Evolutionary conservation across 371 early-diverging fungal species (phyloP), one percentile per base, ranked within the genome.

Genomic region (Apophysomyces ossiformis): DNA sequence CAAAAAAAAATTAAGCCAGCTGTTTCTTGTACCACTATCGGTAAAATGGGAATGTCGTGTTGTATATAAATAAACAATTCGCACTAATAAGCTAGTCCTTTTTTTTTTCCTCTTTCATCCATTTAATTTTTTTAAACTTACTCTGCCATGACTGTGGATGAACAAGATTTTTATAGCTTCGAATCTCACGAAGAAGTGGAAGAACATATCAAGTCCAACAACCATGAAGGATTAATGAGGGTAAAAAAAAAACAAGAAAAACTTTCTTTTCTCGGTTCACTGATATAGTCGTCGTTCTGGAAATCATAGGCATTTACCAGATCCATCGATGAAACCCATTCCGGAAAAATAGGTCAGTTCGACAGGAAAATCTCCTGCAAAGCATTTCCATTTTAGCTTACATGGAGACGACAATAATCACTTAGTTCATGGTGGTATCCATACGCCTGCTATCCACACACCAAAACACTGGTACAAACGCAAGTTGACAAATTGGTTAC

Each of bases 381-480:
- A 26, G 32, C 32, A 26, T 26, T 26, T 26, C 32, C 32, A 26
- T 26, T 41, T 37, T 35, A 16, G n/a, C 37, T 35, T 9, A 58
- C 7, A 37, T 37, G 39, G 37, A 59, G 5, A 57, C 21, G 7
- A 37, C 3, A 8, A 57, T 58, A 37, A 58, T 37, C 15, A 58
- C 32, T 26, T 26, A 63, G 69, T 64, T 8, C 65, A 69, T 7
- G 57, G 47, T 32, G 77, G 77, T 50, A 77, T 77, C 15, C 74
- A 74, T 54, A 61, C 72, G 7, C 70, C 77, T 15, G 69, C 71
- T 1, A 67, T 67, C 7, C 43, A 68, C 5, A 43, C 60, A 2
- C 74, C 71, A 26, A 50, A 56, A 16, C 66, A 69, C 16, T 77
- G 77, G 77, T 69, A 74, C 38, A 65, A 66, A 32, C 63, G 72